Conservation (phyloP, 75 land plant genomes). For the Picea sitchensis region DNA sequence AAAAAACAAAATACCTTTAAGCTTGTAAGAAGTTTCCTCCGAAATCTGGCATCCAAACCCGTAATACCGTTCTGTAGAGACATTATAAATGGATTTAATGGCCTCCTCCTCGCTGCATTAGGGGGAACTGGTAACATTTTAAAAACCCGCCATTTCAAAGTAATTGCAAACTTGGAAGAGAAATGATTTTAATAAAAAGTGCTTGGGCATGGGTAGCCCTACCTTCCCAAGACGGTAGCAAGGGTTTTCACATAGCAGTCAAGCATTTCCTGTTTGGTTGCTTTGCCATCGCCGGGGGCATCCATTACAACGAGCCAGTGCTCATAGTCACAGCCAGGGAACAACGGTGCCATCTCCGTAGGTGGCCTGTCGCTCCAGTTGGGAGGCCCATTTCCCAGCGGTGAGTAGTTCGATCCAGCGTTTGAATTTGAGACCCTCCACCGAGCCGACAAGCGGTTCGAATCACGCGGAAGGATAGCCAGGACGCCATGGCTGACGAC, state of each 20-base stretch:
- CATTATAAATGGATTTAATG: conserved; percentile 3
- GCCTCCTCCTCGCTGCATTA: not conserved
- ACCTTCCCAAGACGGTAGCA: conserved; percentile 47
- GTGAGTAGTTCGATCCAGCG: conserved; percentile 33
- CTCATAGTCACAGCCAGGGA: conserved; percentile 58
- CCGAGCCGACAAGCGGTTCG: not conserved
- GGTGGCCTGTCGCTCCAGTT: conserved; percentile 52
- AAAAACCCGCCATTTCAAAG: too few relatives aligned
- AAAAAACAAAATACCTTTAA: not conserved
- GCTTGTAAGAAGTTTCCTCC: not conserved
- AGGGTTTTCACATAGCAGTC: conserved; percentile 53
- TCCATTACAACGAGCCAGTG: conserved; percentile 73
- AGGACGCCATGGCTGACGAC: not conserved
- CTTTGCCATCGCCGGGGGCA: conserved; percentile 46
- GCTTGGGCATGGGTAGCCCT: not conserved
- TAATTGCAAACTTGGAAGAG: too few relatives aligned
- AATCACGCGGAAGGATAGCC: not conserved
- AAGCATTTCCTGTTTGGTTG: conserved; percentile 57
- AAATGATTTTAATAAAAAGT: too few relatives aligned
- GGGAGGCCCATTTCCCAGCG: conserved; percentile 19
- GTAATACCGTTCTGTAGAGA: not conserved
- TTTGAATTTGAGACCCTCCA: conserved; percentile 20
- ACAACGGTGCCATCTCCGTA: conserved; percentile 53
- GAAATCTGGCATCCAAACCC: conserved; percentile 4
- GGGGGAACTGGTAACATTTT: too few relatives aligned